Percentiles rank a stretch among this genome's conserved stretches.
phyloP scores from a whole-genome alignment of 2,329 filamentous ascomycete genomes.

The Ophiostoma ulmi region DNA sequence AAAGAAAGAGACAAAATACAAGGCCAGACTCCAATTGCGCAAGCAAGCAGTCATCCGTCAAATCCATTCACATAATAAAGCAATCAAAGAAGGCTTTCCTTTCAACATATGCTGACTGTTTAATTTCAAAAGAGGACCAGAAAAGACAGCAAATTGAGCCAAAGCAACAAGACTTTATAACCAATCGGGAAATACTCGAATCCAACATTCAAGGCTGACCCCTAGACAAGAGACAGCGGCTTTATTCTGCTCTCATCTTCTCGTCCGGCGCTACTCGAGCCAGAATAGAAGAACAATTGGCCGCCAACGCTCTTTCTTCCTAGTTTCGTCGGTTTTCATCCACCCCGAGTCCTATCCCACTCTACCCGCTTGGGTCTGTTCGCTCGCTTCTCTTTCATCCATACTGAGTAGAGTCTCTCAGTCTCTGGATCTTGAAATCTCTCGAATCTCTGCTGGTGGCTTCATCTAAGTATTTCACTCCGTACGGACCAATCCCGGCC shows the following conservation, averaged over 20 bases:
- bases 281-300: constrained; percentile 19
- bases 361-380: neutral
- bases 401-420: neutral
- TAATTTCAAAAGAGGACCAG: neutral
- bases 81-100: neutral
- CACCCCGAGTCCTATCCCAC: neutral
- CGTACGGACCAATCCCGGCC: neutral
- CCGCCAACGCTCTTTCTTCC: constrained; percentile 1
- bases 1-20: neutral
- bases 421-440: neutral
- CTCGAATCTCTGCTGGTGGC: neutral
- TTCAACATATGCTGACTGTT: neutral
- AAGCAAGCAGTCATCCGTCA: neutral
- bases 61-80: neutral
- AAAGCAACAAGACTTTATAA: neutral
- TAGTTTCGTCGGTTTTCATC: neutral
- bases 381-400: neutral
- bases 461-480: neutral
- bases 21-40: neutral
- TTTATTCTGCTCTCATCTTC: constrained; percentile 15
- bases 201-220: too few species aligned
- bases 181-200: neutral
- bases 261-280: constrained; percentile 20
- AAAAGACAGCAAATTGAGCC: neutral
- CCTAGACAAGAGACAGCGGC: neutral